A percentile compares a stretch with the other conserved stretches of the same genome.
These are phyloP conservation scores for Candida hungchunana DNA, from an alignment of 805 yeast genomes.

Conservation along the genomic window DNA sequence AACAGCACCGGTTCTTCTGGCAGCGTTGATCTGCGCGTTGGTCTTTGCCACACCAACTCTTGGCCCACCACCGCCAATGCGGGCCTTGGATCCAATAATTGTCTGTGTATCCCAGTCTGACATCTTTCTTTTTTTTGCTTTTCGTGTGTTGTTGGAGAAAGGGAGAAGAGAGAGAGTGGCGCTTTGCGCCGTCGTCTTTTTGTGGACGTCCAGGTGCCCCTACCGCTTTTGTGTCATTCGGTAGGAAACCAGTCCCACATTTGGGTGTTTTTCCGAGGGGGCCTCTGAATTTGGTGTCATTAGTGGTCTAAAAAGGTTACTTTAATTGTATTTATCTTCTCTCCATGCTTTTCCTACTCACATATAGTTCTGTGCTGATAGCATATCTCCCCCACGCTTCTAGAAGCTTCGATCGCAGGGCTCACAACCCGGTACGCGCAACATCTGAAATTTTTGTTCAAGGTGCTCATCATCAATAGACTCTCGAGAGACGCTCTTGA, in stretches of 20 bases:
- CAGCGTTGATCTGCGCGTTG: slow-evolving; percentile 78
- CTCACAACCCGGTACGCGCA: slow-evolving; percentile 8
- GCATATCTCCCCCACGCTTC: too few species aligned
- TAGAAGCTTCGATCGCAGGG: slow-evolving; percentile 2
- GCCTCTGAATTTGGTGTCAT: too few species aligned
- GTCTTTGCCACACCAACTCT: slow-evolving; percentile 79
- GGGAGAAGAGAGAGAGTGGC: slow-evolving; percentile 1
- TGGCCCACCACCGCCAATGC: slow-evolving; percentile 87
- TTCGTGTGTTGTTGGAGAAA: background rate
- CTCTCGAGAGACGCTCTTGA: background rate
- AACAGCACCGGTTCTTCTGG: slow-evolving; percentile 88
- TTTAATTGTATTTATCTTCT: too few species aligned
- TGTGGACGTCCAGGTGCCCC: too few species aligned
- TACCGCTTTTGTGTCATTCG: too few species aligned
- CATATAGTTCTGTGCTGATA: too few species aligned
- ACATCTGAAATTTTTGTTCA: slow-evolving; percentile 7
- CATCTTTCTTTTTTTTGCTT: slow-evolving; percentile 25
- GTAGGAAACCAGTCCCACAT: too few species aligned
- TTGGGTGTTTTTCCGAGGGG: too few species aligned
- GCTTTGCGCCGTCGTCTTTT: slow-evolving; percentile 1
- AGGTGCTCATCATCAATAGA: slow-evolving; percentile 1
- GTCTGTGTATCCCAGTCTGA: slow-evolving; percentile 93
- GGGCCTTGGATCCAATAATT: slow-evolving; percentile 82
- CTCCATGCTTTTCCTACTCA: too few species aligned
- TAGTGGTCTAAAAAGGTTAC: too few species aligned